phyloP scores from a whole-genome alignment of 352 stramenopile genomes.

The Pythium insidiosum region DNA sequence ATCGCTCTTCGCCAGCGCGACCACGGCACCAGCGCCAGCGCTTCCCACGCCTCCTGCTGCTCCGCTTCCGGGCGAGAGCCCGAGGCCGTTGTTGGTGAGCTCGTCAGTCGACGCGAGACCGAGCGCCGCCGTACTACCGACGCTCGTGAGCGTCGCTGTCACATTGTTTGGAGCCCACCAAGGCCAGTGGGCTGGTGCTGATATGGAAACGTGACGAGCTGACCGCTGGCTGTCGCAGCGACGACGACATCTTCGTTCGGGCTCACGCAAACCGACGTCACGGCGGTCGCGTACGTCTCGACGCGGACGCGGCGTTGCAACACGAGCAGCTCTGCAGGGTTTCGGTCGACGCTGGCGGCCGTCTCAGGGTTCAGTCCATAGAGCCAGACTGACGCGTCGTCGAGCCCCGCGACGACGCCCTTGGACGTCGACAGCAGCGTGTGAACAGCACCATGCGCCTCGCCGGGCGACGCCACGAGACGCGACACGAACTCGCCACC shows the following conservation, averaged over 20 bases:
- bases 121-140: slow-evolving; percentile 7
- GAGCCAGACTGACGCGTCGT: slow-evolving; percentile 59
- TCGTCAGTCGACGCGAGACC: slow-evolving; percentile 3
- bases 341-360: slow-evolving; percentile 18
- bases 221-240: slow-evolving; percentile 45
- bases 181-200: slow-evolving; percentile 26
- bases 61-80: too few relatives aligned
- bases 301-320: slow-evolving; percentile 56
- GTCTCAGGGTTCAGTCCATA: slow-evolving; percentile 44
- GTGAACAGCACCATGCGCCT: slow-evolving; percentile 37
- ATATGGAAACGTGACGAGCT: slow-evolving; percentile 72
- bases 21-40: slow-evolving; percentile 3
- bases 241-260: slow-evolving; percentile 72
- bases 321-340: slow-evolving; percentile 30
- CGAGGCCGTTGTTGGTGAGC: too few relatives aligned
- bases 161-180: slow-evolving; percentile 8
- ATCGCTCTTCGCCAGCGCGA: slow-evolving; percentile 30
- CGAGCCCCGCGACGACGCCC: slow-evolving; percentile 69
- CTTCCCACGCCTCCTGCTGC: background rate
- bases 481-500: slow-evolving; percentile 58
- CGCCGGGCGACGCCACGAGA: slow-evolving; percentile 41
- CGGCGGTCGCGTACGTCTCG: slow-evolving; percentile 27
- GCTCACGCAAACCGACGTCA: slow-evolving; percentile 58
- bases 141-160: slow-evolving; percentile 9
- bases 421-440: slow-evolving; percentile 63